These are phyloP conservation scores for Rhizoctonia solani DNA, from an alignment of 1,284 basidiomycete species.

Conservation along the genomic window DNA sequence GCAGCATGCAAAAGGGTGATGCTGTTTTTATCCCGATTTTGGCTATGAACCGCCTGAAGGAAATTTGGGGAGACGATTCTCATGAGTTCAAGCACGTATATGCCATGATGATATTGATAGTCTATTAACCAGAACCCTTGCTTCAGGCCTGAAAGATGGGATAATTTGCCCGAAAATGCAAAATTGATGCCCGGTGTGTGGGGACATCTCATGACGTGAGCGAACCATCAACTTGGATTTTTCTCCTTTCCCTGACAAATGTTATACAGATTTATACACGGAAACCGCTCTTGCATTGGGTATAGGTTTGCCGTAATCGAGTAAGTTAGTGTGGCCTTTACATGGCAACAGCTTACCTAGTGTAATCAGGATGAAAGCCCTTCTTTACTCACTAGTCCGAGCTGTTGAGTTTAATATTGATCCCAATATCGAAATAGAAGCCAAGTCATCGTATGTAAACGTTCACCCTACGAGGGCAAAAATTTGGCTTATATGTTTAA, in stretches of 20 bases:
- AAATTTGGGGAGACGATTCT: slow-evolving; percentile 62
- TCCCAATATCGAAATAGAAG: slow-evolving; percentile 24
- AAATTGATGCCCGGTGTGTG: slow-evolving; percentile 60
- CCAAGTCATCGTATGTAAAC: slow-evolving; percentile 23
- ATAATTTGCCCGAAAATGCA: slow-evolving; percentile 52
- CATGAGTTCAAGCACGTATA: slow-evolving; percentile 43
- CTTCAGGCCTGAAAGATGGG: slow-evolving; percentile 62
- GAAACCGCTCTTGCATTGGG: slow-evolving; percentile 35
- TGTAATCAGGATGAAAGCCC: slow-evolving; percentile 41
- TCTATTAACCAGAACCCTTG: slow-evolving; percentile 33
- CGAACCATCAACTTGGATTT: slow-evolving; percentile 35
- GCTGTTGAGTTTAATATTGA: slow-evolving; percentile 40
- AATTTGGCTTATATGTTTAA: not conserved
- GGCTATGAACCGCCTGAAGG: slow-evolving; percentile 52
- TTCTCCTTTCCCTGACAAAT: slow-evolving; percentile 30
- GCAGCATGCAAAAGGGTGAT: slow-evolving; percentile 54
- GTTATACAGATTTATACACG: not conserved
- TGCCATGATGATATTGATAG: slow-evolving; percentile 49
- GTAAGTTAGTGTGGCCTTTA: not conserved
- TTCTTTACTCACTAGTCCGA: slow-evolving; percentile 41
- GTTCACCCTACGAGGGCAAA: not conserved
- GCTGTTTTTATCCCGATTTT: slow-evolving; percentile 56
- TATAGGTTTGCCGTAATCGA: slow-evolving; percentile 34
- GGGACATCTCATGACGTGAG: slow-evolving; percentile 60
- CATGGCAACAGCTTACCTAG: not conserved